These are phyloP conservation scores for Sporothrix euskadiensis DNA, from an alignment of 2,329 filamentous ascomycete genomes.

Conservation along the genomic window DNA sequence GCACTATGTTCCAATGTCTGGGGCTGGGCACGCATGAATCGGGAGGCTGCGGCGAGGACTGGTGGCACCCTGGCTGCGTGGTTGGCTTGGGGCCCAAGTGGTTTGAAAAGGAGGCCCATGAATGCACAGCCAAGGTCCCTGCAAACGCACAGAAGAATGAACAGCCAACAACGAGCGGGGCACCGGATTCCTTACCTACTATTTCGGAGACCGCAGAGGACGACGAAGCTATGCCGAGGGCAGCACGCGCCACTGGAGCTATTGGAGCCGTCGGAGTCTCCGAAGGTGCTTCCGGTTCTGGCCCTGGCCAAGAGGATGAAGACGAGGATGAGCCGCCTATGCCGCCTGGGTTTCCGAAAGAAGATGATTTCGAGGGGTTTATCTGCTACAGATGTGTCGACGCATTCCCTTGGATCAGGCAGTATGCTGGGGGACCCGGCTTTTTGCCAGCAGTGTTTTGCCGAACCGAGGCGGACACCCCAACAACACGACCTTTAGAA, in stretches of 20 bases:
- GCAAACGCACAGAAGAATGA: background rate
- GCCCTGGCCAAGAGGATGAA: slow-evolving; percentile 33
- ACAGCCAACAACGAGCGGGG: background rate
- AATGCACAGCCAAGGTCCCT: background rate
- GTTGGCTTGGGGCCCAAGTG: slow-evolving; percentile 76
- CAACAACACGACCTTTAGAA: slow-evolving; percentile 9
- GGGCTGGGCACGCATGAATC: slow-evolving; percentile 77
- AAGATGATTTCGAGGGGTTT: slow-evolving; percentile 86
- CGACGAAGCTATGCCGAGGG: background rate
- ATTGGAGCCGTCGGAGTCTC: background rate
- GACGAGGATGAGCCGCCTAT: slow-evolving; percentile 57
- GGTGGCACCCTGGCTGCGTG: slow-evolving; percentile 94
- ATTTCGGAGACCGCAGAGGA: slow-evolving; percentile 29
- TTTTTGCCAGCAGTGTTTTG: slow-evolving; percentile 74
- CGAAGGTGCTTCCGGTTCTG: slow-evolving; percentile 30
- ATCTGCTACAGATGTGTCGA: slow-evolving; percentile 94
- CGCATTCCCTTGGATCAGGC: slow-evolving; percentile 86
- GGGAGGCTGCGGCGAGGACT: slow-evolving; percentile 93
- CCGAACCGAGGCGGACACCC: slow-evolving; percentile 33
- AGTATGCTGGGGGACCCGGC: slow-evolving; percentile 75
- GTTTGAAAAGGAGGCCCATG: slow-evolving; percentile 52
- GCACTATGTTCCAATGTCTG: slow-evolving; percentile 97
- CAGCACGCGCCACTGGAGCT: too few species aligned
- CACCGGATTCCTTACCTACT: slow-evolving; percentile 23
- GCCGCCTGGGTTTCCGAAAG: slow-evolving; percentile 81